Evolutionary conservation across 2,329 filamentous ascomycete genomes (phyloP), one percentile per base, ranked within the genome.

Genomic region (Didymella exigua): DNA sequence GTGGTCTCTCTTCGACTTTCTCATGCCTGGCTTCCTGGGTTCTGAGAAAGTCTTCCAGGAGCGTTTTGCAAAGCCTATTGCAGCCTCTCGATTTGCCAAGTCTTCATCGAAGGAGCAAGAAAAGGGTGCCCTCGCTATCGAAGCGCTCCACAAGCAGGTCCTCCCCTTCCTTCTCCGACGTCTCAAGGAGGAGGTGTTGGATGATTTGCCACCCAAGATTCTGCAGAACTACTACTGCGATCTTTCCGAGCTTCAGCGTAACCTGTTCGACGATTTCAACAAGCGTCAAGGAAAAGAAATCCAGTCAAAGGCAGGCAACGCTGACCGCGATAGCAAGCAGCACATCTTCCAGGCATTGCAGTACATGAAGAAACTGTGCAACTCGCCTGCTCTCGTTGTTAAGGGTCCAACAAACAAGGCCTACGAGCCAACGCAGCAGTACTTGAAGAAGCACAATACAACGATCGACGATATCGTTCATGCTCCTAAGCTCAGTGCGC

Each of bases 221-320:
- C 80, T 99, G 46, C 95, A 99, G 74, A 99, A 99, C 76, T 99
- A 99, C 79, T 99, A 99, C 78, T 99, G 95, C 75, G 95, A 99
- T 70, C 87, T 96, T 16, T 96, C 91, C 68, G 95, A 99, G 52
- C 80, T 99, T 46, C 95, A 99, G 75, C 90, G 89, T 79, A 96
- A 91, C 73, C 84, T 99, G 0, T 99, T 99, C 67, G 95, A 98
- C 38, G 93, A 98, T 71, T 99, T 99, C 73, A 90, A 88, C 19
- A 96, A 90, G 82, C 96, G 92, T 64, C 93, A 99, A 73, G 88
- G 91, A 69, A 96, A 92, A 76, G 89, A 91, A 60, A 84, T 99
- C 29, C 86, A 90, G 37, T 86, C 91, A 26, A 91, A 96, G 71
- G 91, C 93, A 13, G 87, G 87, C 24, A 87, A 89, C 23, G 68